Conservation (phyloP, 1,284 basidiomycete genomes). For the Coniferiporia sulphurascens region DNA sequence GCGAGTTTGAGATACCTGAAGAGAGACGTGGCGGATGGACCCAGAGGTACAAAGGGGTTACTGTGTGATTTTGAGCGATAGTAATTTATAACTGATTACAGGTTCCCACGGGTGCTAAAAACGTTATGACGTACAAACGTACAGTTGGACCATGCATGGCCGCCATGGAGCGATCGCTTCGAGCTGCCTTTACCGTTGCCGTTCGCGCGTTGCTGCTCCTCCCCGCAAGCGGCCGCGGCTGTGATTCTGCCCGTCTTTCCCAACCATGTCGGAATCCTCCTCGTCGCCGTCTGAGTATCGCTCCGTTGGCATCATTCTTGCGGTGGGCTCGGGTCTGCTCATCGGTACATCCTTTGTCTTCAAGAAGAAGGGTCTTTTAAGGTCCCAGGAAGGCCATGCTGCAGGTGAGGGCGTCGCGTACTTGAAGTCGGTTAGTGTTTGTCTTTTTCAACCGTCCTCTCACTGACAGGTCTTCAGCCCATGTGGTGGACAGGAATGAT, state of each 20-base stretch:
- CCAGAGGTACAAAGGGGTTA: neutral
- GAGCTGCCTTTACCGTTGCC: neutral
- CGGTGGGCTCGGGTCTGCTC: constrained; percentile 79
- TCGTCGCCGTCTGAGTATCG: constrained; percentile 16
- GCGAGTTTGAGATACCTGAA: neutral
- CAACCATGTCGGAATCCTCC: neutral
- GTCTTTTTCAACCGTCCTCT: neutral
- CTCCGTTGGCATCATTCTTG: constrained; percentile 72
- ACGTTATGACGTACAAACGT: neutral
- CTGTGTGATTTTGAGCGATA: neutral
- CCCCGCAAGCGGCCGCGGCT: neutral
- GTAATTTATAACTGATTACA: no score
- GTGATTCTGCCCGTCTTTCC: neutral
- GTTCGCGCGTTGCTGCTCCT: neutral
- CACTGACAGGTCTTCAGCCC: constrained; percentile 33
- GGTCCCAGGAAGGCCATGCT: constrained; percentile 60
- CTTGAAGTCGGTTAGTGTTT: constrained; percentile 73
- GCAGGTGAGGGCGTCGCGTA: constrained; percentile 95
- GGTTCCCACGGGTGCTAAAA: constrained; percentile 8
- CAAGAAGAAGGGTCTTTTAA: constrained; percentile 90
- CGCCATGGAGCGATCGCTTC: neutral
- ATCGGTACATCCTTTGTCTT: constrained; percentile 93
- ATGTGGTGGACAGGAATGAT: constrained; percentile 89
- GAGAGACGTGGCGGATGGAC: constrained; percentile 11
- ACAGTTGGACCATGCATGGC: neutral